A percentile compares a stretch with the other conserved stretches of the same genome.
Conservation (phyloP, 2,329 filamentous ascomycete species). For the Cladobotryum mycophilum region DNA sequence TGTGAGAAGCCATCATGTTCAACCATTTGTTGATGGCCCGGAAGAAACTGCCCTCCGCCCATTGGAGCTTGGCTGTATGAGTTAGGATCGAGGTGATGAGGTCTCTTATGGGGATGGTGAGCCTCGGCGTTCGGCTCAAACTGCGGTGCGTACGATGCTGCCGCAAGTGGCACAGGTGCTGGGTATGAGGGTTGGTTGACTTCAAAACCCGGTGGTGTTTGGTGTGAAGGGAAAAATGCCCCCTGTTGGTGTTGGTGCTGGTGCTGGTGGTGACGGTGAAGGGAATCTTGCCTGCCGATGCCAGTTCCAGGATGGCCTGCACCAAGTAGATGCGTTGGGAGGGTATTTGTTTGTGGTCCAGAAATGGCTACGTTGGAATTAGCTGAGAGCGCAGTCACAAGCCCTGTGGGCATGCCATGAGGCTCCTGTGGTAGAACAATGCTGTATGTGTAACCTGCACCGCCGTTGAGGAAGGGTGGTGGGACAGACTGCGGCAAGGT, state of each 20-base stretch:
- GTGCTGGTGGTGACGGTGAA: background rate
- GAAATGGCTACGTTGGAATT: background rate
- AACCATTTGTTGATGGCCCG: background rate
- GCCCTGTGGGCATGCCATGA: background rate
- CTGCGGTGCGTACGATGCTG: background rate
- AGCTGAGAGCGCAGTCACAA: background rate
- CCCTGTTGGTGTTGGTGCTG: background rate
- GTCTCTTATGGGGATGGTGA: background rate
- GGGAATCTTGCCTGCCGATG: no score
- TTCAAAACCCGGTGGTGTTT: background rate
- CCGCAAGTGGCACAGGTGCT: background rate
- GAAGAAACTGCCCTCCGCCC: constrained; percentile 3
- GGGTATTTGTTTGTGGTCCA: background rate
- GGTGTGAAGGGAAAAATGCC: background rate
- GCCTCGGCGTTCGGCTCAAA: background rate
- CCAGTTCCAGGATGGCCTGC: background rate
- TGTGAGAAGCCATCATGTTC: background rate
- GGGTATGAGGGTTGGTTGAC: background rate
- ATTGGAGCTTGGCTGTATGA: background rate
- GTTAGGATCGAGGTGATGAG: background rate
- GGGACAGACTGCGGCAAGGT: background rate
- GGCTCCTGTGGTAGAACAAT: background rate
- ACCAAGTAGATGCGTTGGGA: background rate
- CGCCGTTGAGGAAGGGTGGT: background rate
- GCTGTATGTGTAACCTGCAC: background rate